These are phyloP conservation scores for Stipa capillata DNA, from an alignment of 176 grass and related monocot genomes.

Conservation along the genomic window DNA sequence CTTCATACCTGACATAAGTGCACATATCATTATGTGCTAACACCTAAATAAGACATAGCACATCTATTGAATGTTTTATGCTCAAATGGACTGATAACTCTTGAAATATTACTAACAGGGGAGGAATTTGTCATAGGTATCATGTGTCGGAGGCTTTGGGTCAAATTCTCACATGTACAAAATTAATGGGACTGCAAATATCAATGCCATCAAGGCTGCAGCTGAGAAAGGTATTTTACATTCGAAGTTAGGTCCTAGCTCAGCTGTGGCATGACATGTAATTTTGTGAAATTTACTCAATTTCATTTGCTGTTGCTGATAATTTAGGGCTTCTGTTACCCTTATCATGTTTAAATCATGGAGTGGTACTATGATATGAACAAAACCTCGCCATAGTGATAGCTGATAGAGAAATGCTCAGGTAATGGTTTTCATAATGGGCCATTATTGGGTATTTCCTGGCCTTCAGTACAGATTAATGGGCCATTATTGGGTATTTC, in stretches of 20 bases:
- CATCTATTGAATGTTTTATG: neutral
- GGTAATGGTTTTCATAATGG: neutral
- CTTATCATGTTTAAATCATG: neutral
- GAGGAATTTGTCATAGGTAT: slow-evolving; percentile 52
- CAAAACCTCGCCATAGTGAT: neutral
- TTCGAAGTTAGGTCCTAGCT: neutral
- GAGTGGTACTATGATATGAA: neutral
- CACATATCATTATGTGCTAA: neutral
- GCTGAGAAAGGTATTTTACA: slow-evolving; percentile 60
- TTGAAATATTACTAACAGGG: neutral
- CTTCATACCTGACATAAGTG: too few species aligned
- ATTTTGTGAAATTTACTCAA: neutral
- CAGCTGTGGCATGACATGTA: neutral
- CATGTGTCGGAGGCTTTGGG: slow-evolving; percentile 95
- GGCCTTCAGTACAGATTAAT: neutral
- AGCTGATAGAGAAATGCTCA: neutral
- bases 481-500: neutral
- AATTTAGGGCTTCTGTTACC: neutral
- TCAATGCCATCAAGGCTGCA: slow-evolving; percentile 88
- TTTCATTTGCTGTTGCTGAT: neutral
- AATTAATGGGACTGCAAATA: slow-evolving; percentile 91
- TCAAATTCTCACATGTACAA: slow-evolving; percentile 93
- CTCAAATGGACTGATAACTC: neutral
- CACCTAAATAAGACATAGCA: neutral
- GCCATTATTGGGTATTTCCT: neutral